Evolutionary conservation across 1,284 basidiomycete genomes (phyloP).

Genomic region (Takashimella koratensis): DNA sequence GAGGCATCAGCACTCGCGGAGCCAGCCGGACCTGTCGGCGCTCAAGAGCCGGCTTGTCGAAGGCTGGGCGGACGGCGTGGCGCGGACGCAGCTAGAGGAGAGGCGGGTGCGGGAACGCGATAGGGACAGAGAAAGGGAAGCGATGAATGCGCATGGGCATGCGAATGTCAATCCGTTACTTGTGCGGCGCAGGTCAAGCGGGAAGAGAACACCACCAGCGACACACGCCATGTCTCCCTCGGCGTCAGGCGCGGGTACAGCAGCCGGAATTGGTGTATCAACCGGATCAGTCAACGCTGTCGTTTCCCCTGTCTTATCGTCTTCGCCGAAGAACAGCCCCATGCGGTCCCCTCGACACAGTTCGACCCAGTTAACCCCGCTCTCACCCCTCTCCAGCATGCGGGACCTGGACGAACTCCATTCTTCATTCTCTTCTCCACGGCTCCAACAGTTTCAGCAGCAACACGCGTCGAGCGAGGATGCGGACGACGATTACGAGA

Average conservation of each 20-base stretch:
- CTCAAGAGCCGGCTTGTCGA: slow-evolving; percentile 31
- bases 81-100: slow-evolving; percentile 14
- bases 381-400: slow-evolving; percentile 9
- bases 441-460: background rate
- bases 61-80: slow-evolving; percentile 32
- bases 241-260: slow-evolving; percentile 2
- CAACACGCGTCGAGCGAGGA: slow-evolving; percentile 26
- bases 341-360: slow-evolving; percentile 1
- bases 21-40: slow-evolving; percentile 40
- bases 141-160: slow-evolving; percentile 3
- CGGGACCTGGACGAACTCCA: slow-evolving; percentile 5
- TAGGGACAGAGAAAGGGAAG: slow-evolving; percentile 1
- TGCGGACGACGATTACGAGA: slow-evolving; percentile 42
- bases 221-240: background rate
- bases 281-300: too few species aligned
- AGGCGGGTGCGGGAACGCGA: slow-evolving; percentile 5
- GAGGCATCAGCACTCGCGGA: slow-evolving; percentile 27
- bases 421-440: background rate
- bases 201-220: slow-evolving; percentile 19
- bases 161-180: background rate
- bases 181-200: slow-evolving; percentile 11
- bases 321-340: slow-evolving; percentile 1
- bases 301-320: background rate
- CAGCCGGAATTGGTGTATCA: too few species aligned
- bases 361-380: slow-evolving; percentile 18